A percentile compares a stretch with the other conserved stretches of the same genome.
phyloP scores from a whole-genome alignment of 2,329 filamentous ascomycete species.

The Pseudogymnoascus pannorum region DNA sequence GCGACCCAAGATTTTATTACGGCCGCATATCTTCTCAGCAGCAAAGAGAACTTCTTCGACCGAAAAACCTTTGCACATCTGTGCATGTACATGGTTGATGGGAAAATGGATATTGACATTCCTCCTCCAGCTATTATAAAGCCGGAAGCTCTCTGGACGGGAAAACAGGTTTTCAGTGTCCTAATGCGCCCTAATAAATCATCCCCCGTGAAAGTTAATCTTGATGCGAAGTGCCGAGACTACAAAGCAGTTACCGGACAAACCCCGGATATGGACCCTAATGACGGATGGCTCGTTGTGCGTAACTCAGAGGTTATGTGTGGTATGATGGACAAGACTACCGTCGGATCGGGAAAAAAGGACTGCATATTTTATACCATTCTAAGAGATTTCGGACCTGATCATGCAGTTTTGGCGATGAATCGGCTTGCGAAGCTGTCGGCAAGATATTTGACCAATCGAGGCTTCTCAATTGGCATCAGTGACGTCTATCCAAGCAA shows the following conservation, averaged over 20 bases:
- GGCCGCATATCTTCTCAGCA: slow-evolving; percentile 81
- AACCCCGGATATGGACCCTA: slow-evolving; percentile 67
- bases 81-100: slow-evolving; percentile 89
- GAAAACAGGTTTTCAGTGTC: slow-evolving; percentile 92
- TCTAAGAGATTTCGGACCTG: slow-evolving; percentile 86
- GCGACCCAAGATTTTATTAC: slow-evolving; percentile 99
- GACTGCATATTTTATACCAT: slow-evolving; percentile 97
- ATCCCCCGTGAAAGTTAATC: slow-evolving; percentile 78
- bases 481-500: slow-evolving; percentile 84
- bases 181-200: slow-evolving; percentile 81
- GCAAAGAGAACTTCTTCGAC: slow-evolving; percentile 89
- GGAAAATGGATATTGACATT: slow-evolving; percentile 68
- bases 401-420: slow-evolving; percentile 85
- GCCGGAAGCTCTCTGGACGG: slow-evolving; percentile 85
- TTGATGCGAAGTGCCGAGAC: slow-evolving; percentile 86
- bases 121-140: slow-evolving; percentile 83
- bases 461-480: slow-evolving; percentile 93
- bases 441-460: slow-evolving; percentile 78
- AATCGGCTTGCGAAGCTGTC: slow-evolving; percentile 87
- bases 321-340: slow-evolving; percentile 95
- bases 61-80: slow-evolving; percentile 82
- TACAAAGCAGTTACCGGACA: slow-evolving; percentile 56
- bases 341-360: slow-evolving; percentile 95
- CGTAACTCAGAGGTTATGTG: slow-evolving; percentile 98
- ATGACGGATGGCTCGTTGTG: slow-evolving; percentile 86